Conservation (phyloP, 371 early-diverging fungal genomes). For the Mortierella sp. region DNA sequence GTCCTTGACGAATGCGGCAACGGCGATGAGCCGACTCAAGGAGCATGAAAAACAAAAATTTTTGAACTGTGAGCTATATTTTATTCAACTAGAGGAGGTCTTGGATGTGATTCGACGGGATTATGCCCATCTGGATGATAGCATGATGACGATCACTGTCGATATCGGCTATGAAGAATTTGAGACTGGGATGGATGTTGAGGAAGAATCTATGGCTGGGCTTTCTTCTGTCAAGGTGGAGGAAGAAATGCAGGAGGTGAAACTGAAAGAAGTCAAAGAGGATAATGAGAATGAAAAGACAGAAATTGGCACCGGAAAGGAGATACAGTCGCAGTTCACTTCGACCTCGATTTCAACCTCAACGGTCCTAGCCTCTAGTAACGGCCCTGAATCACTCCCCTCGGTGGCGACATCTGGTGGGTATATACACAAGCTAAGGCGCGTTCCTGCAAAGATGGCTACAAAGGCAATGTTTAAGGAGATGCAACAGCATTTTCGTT, state of each 20-base stretch:
- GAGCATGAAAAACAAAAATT: slow-evolving; percentile 71
- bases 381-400: neutral
- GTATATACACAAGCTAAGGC: slow-evolving; percentile 34
- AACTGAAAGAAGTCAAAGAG: slow-evolving; percentile 21
- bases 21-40: slow-evolving; percentile 60
- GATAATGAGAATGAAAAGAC: neutral
- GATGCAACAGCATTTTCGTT: slow-evolving; percentile 32
- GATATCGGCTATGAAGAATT: slow-evolving; percentile 69
- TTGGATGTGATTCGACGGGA: slow-evolving; percentile 71
- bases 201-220: neutral
- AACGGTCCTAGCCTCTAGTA: neutral
- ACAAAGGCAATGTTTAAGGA: slow-evolving; percentile 55
- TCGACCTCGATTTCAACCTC: neutral
- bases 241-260: slow-evolving; percentile 4
- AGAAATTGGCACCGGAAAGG: neutral
- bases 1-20: slow-evolving; percentile 39
- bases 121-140: slow-evolving; percentile 73
- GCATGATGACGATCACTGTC: slow-evolving; percentile 75
- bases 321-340: neutral
- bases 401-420: slow-evolving; percentile 11
- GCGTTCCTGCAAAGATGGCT: slow-evolving; percentile 53
- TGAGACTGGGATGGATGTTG: slow-evolving; percentile 24
- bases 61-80: slow-evolving; percentile 67
- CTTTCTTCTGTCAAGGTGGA: slow-evolving; percentile 12
- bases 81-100: slow-evolving; percentile 75